A percentile compares a stretch with the other conserved stretches of the same genome.
Evolutionary conservation across 306 rosid genomes (phyloP).

Genomic region (Alnus rubra): DNA sequence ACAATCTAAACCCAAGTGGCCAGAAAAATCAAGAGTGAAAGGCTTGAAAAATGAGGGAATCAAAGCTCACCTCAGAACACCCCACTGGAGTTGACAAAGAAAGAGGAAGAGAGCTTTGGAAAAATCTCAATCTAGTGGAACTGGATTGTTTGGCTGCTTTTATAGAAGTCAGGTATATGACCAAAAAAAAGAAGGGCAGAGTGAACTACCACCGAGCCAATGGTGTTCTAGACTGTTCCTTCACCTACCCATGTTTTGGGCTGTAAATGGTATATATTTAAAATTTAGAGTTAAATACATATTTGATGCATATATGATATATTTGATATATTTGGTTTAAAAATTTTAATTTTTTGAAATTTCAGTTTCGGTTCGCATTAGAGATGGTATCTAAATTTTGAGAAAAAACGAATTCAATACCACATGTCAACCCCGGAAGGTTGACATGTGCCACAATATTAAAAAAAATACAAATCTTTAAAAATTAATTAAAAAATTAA

Average conservation of each 20-base stretch:
- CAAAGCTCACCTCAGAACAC: slow-evolving; percentile 47
- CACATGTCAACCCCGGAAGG: too few relatives aligned
- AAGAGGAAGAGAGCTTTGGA: background rate
- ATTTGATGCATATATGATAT: too few relatives aligned
- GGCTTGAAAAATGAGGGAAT: background rate
- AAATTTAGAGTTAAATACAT: too few relatives aligned
- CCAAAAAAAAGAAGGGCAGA: background rate
- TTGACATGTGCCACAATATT: too few relatives aligned
- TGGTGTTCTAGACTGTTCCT: background rate
- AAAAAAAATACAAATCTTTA: too few relatives aligned
- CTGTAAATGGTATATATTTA: background rate
- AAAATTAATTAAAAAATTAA: too few relatives aligned
- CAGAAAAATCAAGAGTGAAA: too few relatives aligned
- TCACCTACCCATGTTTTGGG: background rate
- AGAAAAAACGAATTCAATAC: too few relatives aligned
- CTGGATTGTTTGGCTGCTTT: background rate
- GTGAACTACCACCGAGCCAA: background rate
- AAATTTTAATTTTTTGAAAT: too few relatives aligned
- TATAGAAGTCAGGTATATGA: background rate
- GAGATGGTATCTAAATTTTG: too few relatives aligned
- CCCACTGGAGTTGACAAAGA: slow-evolving; percentile 18
- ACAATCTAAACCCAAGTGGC: background rate
- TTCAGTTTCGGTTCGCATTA: too few relatives aligned
- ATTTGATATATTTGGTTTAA: too few relatives aligned
- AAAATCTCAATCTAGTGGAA: background rate